Conservation (phyloP, 495 filamentous ascomycete genomes). For the Lichenothelia convexa region DNA sequence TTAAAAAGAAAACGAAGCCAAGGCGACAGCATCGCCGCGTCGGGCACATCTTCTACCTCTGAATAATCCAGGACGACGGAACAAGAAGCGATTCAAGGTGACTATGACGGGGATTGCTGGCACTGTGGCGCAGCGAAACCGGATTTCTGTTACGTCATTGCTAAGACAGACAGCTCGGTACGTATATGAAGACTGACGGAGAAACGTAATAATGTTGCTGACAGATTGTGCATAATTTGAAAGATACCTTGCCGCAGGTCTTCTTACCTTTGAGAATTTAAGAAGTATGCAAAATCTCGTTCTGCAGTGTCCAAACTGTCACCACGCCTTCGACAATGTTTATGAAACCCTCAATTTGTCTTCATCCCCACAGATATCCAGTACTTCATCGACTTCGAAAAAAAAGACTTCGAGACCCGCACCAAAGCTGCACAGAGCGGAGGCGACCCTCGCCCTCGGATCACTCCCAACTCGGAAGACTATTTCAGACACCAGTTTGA, state of each 20-base stretch:
- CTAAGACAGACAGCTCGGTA: background rate
- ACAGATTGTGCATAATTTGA: background rate
- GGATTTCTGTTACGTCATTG: background rate
- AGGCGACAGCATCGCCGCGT: background rate
- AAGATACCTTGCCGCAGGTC: background rate
- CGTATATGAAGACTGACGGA: background rate
- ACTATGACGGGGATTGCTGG: background rate
- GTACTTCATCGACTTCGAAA: constrained; percentile 8
- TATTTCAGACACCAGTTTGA: background rate
- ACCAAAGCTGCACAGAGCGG: background rate
- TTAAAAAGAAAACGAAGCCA: too few relatives aligned
- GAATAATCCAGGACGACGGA: background rate
- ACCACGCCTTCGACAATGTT: background rate
- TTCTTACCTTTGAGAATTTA: background rate
- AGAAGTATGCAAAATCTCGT: background rate
- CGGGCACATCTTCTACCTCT: background rate
- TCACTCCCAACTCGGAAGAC: background rate
- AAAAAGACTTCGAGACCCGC: constrained; percentile 1
- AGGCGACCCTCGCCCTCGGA: background rate
- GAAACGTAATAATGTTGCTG: background rate
- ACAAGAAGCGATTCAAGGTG: background rate
- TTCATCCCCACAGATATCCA: constrained; percentile 3
- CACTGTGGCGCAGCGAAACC: background rate
- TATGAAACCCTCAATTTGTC: background rate
- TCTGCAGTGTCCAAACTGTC: background rate